Conservation (phyloP, 176 grass and related monocot genomes). For the Metroxylon sagu region DNA sequence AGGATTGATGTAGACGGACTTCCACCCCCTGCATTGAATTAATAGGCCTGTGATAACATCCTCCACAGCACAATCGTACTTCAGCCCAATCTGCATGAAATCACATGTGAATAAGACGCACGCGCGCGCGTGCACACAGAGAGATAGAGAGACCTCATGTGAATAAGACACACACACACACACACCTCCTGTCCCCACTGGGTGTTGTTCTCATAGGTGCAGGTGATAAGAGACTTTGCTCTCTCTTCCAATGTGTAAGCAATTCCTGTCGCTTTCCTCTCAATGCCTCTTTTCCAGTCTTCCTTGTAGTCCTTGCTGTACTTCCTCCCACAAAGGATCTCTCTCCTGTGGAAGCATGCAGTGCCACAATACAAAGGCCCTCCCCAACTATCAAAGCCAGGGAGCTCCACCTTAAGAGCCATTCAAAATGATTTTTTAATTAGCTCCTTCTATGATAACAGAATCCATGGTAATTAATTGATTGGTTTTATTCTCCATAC, state of each 20-base stretch:
- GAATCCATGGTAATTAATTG: no score
- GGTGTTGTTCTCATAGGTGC: slow-evolving; percentile 68
- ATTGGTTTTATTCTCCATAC: no score
- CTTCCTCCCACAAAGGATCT: slow-evolving; percentile 45
- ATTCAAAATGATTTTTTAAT: no score
- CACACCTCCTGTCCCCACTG: no score
- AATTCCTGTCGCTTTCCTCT: neutral
- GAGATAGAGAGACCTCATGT: slow-evolving; percentile 2
- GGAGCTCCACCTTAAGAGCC: slow-evolving; percentile 48
- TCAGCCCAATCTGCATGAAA: slow-evolving; percentile 52
- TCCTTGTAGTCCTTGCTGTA: slow-evolving; percentile 41
- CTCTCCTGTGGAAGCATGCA: slow-evolving; percentile 79
- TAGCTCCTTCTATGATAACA: no score
- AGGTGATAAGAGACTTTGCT: slow-evolving; percentile 33
- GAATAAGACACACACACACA: no score
- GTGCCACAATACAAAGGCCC: slow-evolving; percentile 54
- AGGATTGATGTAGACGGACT: slow-evolving; percentile 36
- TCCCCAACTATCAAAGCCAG: slow-evolving; percentile 43
- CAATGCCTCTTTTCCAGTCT: slow-evolving; percentile 37
- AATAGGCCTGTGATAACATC: slow-evolving; percentile 61
- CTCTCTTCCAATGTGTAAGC: slow-evolving; percentile 35
- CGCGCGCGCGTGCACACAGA: no score
- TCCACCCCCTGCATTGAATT: no score
- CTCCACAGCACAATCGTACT: slow-evolving; percentile 60
- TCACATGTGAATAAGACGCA: neutral